Evolutionary conservation across 495 filamentous ascomycete genomes (phyloP).

Genomic region (Aspergillus sclerotiicarbonarius): DNA sequence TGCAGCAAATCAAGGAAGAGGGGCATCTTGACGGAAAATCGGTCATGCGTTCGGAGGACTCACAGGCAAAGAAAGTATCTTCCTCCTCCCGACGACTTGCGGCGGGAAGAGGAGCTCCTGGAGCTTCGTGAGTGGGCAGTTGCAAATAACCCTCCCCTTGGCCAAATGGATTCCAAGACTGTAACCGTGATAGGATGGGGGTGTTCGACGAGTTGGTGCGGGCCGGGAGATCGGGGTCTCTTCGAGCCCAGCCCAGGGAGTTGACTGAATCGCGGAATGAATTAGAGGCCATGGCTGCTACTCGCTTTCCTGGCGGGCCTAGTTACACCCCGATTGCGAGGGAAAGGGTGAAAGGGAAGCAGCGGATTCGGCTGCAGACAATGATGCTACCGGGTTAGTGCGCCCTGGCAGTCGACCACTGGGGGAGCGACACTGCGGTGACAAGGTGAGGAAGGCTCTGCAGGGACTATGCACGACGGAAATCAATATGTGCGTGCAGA

Average conservation of each 20-base stretch:
- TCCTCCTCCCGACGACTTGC: conserved; percentile 86
- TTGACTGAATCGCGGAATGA: conserved; percentile 93
- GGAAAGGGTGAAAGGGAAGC: conserved; percentile 4
- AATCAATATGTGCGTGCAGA: conserved; percentile 52
- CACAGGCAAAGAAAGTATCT: conserved; percentile 92
- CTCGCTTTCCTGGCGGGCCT: conserved; percentile 8
- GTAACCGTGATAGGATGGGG: conserved; percentile 75
- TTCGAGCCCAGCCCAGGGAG: conserved; percentile 89
- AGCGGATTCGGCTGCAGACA: conserved; percentile 25
- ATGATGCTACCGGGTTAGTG: conserved; percentile 21
- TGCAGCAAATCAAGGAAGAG: conserved; percentile 23
- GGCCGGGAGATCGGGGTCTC: conserved; percentile 75
- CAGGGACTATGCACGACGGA: conserved; percentile 49
- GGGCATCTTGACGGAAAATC: conserved; percentile 7
- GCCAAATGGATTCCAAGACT: conserved; percentile 86
- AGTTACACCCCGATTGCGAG: not conserved
- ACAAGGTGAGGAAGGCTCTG: conserved; percentile 33
- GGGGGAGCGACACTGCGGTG: conserved; percentile 19
- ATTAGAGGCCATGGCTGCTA: conserved; percentile 71
- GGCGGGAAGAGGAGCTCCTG: conserved; percentile 85
- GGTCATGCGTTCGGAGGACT: conserved; percentile 51
- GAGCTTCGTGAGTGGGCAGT: conserved; percentile 79
- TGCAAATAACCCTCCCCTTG: conserved; percentile 80
- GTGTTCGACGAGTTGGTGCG: conserved; percentile 66
- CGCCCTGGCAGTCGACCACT: conserved; percentile 13